A percentile compares a stretch with the other conserved stretches of the same genome.
These are phyloP conservation scores for Metschnikowia orientalis DNA, from an alignment of 805 yeast species.

Conservation along the genomic window DNA sequence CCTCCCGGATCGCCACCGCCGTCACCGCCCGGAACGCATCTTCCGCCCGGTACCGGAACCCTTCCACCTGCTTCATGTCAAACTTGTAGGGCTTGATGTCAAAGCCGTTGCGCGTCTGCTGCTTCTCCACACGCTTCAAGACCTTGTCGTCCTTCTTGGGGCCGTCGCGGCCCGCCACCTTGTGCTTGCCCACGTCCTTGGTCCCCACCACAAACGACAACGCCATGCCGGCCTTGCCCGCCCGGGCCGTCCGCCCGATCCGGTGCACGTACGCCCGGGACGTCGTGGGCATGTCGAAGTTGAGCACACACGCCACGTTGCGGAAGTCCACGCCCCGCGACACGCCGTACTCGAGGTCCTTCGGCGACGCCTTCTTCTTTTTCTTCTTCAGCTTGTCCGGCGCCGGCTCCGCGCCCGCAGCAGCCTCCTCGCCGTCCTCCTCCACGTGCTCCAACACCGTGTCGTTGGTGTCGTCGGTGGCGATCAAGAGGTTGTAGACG, in stretches of 20 bases:
- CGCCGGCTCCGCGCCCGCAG: slow-evolving; percentile 17
- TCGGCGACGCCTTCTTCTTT: slow-evolving; percentile 28
- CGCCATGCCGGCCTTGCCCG: slow-evolving; percentile 93
- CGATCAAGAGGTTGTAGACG: slow-evolving; percentile 80
- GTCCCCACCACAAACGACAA: slow-evolving; percentile 84
- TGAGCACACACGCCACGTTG: slow-evolving; percentile 93
- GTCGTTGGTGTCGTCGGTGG: slow-evolving; percentile 85
- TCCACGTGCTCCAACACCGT: slow-evolving; percentile 48
- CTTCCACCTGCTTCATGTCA: slow-evolving; percentile 88
- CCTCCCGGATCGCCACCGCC: slow-evolving; percentile 83
- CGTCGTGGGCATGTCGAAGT: slow-evolving; percentile 89
- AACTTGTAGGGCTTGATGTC: slow-evolving; percentile 85
- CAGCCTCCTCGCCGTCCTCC: slow-evolving; percentile 37
- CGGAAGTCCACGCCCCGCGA: slow-evolving; percentile 95
- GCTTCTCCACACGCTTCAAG: slow-evolving; percentile 66
- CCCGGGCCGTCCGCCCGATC: slow-evolving; percentile 96
- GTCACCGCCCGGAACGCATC: slow-evolving; percentile 97
- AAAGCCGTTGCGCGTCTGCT: slow-evolving; percentile 68
- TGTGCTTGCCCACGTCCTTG: slow-evolving; percentile 85
- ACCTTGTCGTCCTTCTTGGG: slow-evolving; percentile 86
- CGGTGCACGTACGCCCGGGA: slow-evolving; percentile 89
- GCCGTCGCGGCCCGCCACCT: slow-evolving; percentile 62
- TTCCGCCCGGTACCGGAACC: slow-evolving; percentile 93
- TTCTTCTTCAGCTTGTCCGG: slow-evolving; percentile 15
- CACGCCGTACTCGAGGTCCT: slow-evolving; percentile 83